Evolutionary conservation across 257 asterid species (phyloP).

Genomic region (Ilex asprella): DNA sequence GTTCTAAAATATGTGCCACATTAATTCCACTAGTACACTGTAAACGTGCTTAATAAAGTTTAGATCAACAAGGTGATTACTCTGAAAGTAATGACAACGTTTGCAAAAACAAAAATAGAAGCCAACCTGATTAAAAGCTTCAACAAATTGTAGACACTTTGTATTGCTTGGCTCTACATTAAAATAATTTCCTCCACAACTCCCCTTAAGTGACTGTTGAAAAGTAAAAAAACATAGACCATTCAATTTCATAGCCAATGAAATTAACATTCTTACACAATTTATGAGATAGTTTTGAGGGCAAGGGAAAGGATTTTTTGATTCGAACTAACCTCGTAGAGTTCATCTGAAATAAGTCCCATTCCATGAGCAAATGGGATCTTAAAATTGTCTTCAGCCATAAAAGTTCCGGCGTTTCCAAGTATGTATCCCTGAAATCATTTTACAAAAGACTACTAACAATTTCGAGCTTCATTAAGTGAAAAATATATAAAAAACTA

Average conservation of each 20-base stretch:
- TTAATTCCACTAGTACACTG: conserved; percentile 14
- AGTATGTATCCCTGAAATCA: conserved; percentile 37
- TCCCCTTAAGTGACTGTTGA: conserved; percentile 26
- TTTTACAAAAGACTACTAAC: background rate
- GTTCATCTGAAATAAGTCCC: conserved; percentile 38
- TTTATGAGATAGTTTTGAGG: too few relatives aligned
- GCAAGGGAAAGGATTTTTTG: too few relatives aligned
- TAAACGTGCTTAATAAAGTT: background rate
- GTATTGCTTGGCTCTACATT: conserved; percentile 20
- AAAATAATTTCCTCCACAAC: conserved; percentile 27
- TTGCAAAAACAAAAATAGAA: background rate
- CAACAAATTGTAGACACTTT: conserved; percentile 15
- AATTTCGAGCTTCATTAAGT: too few relatives aligned
- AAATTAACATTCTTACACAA: too few relatives aligned
- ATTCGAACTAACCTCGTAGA: conserved; percentile 21
- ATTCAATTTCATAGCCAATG: too few relatives aligned
- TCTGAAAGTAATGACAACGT: too few relatives aligned
- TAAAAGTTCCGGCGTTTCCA: conserved; percentile 33
- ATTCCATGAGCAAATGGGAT: conserved; percentile 36
- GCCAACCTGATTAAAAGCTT: conserved; percentile 22
- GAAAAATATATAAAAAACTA: too few relatives aligned
- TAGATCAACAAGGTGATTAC: too few relatives aligned
- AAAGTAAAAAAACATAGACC: too few relatives aligned
- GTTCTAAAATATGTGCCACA: conserved; percentile 15
- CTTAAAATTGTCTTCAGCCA: conserved; percentile 16